Evolutionary conservation across 345 rosid species (phyloP).

Genomic region (Eucalyptus curtisii): DNA sequence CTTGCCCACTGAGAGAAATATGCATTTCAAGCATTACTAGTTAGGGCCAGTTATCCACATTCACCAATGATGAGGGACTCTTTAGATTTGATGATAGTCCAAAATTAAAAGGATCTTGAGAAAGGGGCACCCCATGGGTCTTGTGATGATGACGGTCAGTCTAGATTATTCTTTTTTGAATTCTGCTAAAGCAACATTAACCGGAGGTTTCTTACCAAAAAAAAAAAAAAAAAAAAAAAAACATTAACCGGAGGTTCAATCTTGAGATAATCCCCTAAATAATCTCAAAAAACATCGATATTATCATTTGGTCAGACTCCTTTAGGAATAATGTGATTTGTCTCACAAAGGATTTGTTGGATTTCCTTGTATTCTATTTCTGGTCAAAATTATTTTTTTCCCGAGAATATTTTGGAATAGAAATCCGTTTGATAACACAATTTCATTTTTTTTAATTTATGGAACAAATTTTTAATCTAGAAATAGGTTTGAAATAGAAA

Average conservation of each 20-base stretch:
- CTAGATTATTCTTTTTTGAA: neutral
- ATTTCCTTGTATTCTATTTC: neutral
- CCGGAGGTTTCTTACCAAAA: no score
- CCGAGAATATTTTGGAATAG: rapidly evolving
- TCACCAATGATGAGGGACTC: neutral
- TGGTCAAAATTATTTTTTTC: no score
- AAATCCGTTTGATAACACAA: no score
- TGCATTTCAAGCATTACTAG: neutral
- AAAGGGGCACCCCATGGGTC: neutral
- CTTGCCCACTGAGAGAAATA: neutral
- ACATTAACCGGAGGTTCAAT: neutral
- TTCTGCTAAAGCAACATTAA: neutral
- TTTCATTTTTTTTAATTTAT: no score
- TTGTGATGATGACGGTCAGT: neutral
- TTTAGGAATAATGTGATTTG: neutral
- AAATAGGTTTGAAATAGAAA: no score
- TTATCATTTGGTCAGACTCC: neutral
- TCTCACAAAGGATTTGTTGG: neutral
- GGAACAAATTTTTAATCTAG: no score
- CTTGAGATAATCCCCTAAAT: neutral
- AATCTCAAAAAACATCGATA: neutral
- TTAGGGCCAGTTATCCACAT: neutral
- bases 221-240: no score
- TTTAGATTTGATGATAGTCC: neutral
- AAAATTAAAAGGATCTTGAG: neutral